phyloP scores from a whole-genome alignment of 768 basidiomycete species.

The Podaxis sp. region DNA sequence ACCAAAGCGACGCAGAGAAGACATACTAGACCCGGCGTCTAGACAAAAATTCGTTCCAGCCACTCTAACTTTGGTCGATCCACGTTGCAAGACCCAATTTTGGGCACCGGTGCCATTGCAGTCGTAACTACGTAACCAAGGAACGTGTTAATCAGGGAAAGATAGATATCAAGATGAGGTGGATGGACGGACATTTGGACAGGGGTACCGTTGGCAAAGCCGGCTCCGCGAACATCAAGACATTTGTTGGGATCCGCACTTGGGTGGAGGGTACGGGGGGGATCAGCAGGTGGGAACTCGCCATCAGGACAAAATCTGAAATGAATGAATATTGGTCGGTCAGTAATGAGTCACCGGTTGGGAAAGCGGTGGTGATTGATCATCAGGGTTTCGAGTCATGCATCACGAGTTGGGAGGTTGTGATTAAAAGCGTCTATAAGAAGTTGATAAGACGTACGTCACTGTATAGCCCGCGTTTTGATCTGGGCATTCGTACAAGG shows the following conservation, averaged over 20 bases:
- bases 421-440: background rate
- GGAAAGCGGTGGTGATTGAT: too few relatives aligned
- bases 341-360: too few relatives aligned
- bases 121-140: slow-evolving; percentile 19
- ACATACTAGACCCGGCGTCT: slow-evolving; percentile 22
- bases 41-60: slow-evolving; percentile 25
- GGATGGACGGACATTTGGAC: slow-evolving; percentile 32
- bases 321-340: background rate
- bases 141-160: background rate
- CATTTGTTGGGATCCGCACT: slow-evolving; percentile 25
- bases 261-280: slow-evolving; percentile 17
- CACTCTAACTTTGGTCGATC: slow-evolving; percentile 19
- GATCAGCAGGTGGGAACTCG: slow-evolving; percentile 20
- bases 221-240: slow-evolving; percentile 32
- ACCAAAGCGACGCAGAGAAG: too few relatives aligned
- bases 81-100: slow-evolving; percentile 22
- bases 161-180: background rate
- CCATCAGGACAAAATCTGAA: slow-evolving; percentile 29
- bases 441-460: slow-evolving; percentile 22
- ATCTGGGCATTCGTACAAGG: slow-evolving; percentile 24
- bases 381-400: too few relatives aligned
- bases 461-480: slow-evolving; percentile 24
- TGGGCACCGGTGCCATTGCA: slow-evolving; percentile 27
- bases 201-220: slow-evolving; percentile 31
- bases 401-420: background rate